phyloP scores from a whole-genome alignment of 1,284 basidiomycete genomes.

The Jaminaea rosea region DNA sequence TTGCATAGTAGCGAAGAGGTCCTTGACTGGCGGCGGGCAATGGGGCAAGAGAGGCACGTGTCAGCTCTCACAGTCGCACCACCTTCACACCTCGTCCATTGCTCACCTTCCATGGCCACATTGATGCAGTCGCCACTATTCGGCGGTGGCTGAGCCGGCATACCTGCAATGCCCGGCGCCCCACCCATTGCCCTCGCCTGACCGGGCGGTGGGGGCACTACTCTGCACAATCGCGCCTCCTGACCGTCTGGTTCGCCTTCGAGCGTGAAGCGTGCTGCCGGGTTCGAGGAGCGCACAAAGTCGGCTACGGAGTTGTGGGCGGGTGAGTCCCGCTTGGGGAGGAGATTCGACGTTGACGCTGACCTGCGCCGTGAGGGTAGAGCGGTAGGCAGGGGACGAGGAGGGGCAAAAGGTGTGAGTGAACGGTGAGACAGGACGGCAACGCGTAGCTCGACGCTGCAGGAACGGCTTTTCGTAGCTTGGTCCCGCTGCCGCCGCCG shows the following conservation, averaged over 20 bases:
- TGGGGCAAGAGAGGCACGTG: background rate
- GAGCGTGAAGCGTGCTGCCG: constrained; percentile 4
- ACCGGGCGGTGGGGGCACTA: too few relatives aligned
- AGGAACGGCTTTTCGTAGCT: too few relatives aligned
- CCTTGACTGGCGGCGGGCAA: background rate
- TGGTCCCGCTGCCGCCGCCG: too few relatives aligned
- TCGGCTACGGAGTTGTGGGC: constrained; percentile 3
- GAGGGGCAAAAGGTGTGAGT: too few relatives aligned
- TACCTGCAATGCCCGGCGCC: too few relatives aligned
- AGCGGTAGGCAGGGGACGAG: too few relatives aligned
- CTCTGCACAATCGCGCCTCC: constrained; percentile 1
- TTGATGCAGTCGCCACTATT: constrained; percentile 4
- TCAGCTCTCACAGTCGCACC: background rate
- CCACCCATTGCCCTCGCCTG: too few relatives aligned
- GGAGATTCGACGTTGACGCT: constrained; percentile 6
- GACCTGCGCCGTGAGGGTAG: too few relatives aligned
- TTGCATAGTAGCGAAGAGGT: constrained; percentile 5
- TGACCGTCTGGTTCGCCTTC: background rate
- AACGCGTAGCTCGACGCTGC: too few relatives aligned
- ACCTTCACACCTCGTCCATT: constrained; percentile 6
- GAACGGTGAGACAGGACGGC: too few relatives aligned
- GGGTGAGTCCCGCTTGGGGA: constrained; percentile 3
- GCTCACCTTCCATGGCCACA: constrained; percentile 8
- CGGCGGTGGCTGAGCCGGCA: background rate
- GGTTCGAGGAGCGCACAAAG: constrained; percentile 3